Evolutionary conservation across 805 yeast genomes (phyloP).

Genomic region (Helenozyma rhizophorensis): DNA sequence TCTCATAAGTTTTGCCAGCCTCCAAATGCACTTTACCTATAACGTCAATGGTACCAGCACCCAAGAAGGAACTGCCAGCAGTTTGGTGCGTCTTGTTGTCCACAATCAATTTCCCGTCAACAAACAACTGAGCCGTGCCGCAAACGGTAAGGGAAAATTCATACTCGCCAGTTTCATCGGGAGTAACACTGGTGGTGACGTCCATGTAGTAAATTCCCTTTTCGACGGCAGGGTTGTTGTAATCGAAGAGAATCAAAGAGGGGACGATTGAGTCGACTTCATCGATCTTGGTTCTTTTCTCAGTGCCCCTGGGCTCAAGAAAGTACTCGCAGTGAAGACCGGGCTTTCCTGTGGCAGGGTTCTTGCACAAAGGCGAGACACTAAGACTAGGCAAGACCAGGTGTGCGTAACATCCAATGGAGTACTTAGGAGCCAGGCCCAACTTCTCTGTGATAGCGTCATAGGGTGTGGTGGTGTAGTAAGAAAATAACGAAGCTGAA

Average conservation of each 20-base stretch:
- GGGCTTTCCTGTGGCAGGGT: conserved; percentile 17
- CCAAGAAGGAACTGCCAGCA: conserved; percentile 8
- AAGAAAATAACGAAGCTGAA: conserved; percentile 49
- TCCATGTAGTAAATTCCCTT: conserved; percentile 14
- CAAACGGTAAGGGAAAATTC: conserved; percentile 11
- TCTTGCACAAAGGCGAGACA: conserved; percentile 12
- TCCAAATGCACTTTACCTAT: conserved; percentile 6
- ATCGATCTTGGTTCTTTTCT: conserved; percentile 23
- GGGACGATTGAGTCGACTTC: conserved; percentile 13
- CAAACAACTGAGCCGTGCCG: conserved; percentile 12
- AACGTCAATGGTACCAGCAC: conserved; percentile 10
- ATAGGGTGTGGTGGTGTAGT: conserved; percentile 45
- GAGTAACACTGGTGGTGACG: conserved; percentile 19
- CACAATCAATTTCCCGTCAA: conserved; percentile 11
- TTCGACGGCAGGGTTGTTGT: conserved; percentile 5
- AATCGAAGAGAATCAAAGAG: conserved; percentile 16
- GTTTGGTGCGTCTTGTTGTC: conserved; percentile 8
- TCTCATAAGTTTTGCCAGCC: conserved; percentile 5
- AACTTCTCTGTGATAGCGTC: conserved; percentile 39
- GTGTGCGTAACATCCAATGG: conserved; percentile 33
- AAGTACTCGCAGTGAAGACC: conserved; percentile 26
- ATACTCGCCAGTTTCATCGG: conserved; percentile 16
- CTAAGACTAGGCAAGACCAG: conserved; percentile 29
- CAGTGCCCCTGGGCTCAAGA: conserved; percentile 19
- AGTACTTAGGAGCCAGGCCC: conserved; percentile 21